These are phyloP conservation scores for Prunus dulcis DNA, from an alignment of 306 rosid species.

Conservation along the genomic window DNA sequence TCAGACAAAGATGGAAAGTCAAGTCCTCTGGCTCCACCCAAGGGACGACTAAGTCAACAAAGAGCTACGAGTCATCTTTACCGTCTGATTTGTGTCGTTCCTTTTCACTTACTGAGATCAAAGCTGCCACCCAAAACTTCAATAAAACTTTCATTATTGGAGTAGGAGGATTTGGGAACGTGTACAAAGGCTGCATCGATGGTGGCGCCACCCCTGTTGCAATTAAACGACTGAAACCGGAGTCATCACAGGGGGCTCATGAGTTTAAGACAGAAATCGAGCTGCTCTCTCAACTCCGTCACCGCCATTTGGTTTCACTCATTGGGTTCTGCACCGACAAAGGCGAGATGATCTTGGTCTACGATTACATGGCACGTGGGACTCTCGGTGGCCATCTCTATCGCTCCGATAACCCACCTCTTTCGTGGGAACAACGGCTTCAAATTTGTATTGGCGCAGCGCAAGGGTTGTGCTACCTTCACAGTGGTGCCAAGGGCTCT, in stretches of 20 bases:
- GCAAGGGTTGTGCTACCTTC: slow-evolving; percentile 29
- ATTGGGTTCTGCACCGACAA: slow-evolving; percentile 5
- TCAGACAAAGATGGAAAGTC: not conserved
- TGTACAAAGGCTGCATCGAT: slow-evolving; percentile 16
- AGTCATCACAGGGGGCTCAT: slow-evolving; percentile 32
- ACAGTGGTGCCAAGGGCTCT: not conserved
- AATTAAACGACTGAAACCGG: slow-evolving; percentile 31
- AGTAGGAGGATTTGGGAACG: slow-evolving; percentile 45
- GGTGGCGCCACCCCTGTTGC: slow-evolving; percentile 15
- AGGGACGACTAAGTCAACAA: not conserved
- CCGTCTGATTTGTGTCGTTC: slow-evolving; percentile 24
- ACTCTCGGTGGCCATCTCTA: slow-evolving; percentile 27
- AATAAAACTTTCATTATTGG: slow-evolving; percentile 23
- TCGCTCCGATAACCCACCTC: slow-evolving; percentile 5
- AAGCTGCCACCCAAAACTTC: slow-evolving; percentile 34
- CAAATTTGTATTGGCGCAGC: slow-evolving; percentile 29
- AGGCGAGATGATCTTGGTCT: slow-evolving; percentile 30
- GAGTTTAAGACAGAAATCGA: slow-evolving; percentile 44
- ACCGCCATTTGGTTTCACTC: slow-evolving; percentile 29
- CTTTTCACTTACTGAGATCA: slow-evolving; percentile 31
- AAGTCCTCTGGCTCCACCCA: not conserved
- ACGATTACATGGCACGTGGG: slow-evolving; percentile 23
- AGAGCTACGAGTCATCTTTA: slow-evolving; percentile 8
- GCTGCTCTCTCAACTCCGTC: slow-evolving; percentile 32
- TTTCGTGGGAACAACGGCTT: slow-evolving; percentile 27